Percentiles rank a stretch among this genome's conserved stretches.
Evolutionary conservation across 2,329 filamentous ascomycete genomes (phyloP).

Genomic region (Elsinoe fawcettii): DNA sequence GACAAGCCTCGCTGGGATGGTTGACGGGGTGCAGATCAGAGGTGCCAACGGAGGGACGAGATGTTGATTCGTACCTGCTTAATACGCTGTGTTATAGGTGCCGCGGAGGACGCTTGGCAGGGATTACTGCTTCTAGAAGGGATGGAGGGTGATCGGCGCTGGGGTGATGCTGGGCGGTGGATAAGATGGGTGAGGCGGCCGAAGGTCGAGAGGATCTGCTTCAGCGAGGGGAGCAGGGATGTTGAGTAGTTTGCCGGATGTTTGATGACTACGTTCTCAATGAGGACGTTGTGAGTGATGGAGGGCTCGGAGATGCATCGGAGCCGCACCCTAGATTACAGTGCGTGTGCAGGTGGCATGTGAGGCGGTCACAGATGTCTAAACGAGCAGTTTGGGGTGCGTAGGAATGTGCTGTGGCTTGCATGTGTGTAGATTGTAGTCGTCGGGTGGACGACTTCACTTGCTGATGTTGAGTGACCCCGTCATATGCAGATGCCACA

Average conservation of each 20-base stretch:
- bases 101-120: not conserved
- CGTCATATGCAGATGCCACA: not conserved
- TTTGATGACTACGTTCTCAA: not conserved
- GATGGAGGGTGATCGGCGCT: not conserved
- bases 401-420: not conserved
- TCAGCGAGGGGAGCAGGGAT: not conserved
- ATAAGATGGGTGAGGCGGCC: not conserved
- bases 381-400: too few relatives aligned
- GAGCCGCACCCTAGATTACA: not conserved
- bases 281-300: not conserved
- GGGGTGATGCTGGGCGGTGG: not conserved
- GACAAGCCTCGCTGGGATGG: not conserved
- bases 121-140: not conserved
- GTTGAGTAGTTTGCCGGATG: not conserved
- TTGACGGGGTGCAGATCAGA: not conserved
- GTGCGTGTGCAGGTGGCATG: not conserved
- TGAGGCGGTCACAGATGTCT: not conserved
- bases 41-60: not conserved
- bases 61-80: not conserved
- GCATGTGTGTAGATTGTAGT: not conserved
- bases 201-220: not conserved
- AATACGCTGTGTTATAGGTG: constrained; percentile 1
- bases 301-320: not conserved
- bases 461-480: not conserved
- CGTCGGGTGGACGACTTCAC: not conserved